These are phyloP conservation scores for Penicillium sp. DNA, from an alignment of 2,329 filamentous ascomycete species.

Conservation along the genomic window DNA sequence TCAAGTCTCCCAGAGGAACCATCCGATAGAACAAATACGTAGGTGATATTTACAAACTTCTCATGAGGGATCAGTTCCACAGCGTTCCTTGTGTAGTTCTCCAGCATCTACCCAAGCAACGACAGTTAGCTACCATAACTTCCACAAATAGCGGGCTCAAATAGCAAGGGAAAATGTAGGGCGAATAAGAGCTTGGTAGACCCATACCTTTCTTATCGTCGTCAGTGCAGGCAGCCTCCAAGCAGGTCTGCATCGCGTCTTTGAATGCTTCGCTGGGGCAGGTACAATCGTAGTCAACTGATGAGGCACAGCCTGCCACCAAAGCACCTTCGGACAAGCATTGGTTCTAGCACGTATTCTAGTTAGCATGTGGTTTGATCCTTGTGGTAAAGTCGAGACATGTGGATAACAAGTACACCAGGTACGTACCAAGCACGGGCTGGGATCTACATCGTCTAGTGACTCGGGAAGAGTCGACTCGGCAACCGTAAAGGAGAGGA, in stretches of 20 bases:
- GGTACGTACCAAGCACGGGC: constrained; percentile 3
- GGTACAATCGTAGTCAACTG: constrained; percentile 17
- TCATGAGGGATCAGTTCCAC: constrained; percentile 3
- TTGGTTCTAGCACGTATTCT: neutral
- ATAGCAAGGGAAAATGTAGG: neutral
- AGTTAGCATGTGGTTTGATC: neutral
- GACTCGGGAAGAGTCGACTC: neutral
- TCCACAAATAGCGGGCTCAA: neutral
- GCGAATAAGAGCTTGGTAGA: neutral
- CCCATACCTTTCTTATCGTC: constrained; percentile 16
- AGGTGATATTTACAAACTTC: neutral
- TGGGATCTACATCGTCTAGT: neutral
- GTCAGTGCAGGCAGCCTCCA: constrained; percentile 13
- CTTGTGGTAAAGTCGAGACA: neutral
- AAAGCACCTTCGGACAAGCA: constrained; percentile 16
- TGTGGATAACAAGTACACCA: neutral
- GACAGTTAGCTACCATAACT: too few species aligned
- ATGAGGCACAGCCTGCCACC: constrained; percentile 18
- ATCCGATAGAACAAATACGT: too few species aligned
- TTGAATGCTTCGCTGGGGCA: constrained; percentile 19
- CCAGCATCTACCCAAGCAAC: too few species aligned
- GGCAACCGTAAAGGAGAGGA: constrained; percentile 9
- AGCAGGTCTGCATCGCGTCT: constrained; percentile 14
- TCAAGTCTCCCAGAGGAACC: too few species aligned
- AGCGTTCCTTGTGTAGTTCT: constrained; percentile 11